These are phyloP conservation scores for Magnolia sinica DNA, from an alignment of 164 flowering plant species.

Conservation along the genomic window DNA sequence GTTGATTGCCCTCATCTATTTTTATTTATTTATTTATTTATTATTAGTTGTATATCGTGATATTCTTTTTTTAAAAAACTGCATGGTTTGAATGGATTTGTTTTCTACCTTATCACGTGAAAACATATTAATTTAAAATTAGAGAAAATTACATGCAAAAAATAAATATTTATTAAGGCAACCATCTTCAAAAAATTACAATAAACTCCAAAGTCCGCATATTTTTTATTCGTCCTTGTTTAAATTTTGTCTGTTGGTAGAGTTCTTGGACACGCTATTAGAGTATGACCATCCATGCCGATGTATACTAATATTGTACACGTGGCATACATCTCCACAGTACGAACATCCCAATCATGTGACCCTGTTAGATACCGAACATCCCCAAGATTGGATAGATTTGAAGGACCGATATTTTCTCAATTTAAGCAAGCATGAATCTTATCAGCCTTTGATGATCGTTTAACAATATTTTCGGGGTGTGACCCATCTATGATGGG, in stretches of 20 bases:
- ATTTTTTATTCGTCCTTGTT: background rate
- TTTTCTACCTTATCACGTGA: background rate
- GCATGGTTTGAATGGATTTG: background rate
- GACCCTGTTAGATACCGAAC: too few relatives aligned
- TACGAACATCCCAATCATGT: background rate
- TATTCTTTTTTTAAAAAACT: background rate
- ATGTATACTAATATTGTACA: too few relatives aligned
- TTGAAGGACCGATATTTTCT: background rate
- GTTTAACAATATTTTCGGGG: background rate
- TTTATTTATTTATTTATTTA: background rate
- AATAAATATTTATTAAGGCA: background rate
- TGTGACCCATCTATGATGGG: background rate
- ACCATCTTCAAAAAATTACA: background rate
- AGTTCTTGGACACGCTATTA: background rate
- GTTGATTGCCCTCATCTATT: background rate
- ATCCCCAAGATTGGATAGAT: background rate
- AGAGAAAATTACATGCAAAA: background rate
- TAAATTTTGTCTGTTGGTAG: background rate
- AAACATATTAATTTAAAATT: background rate
- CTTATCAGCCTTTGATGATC: background rate
- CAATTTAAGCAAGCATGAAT: too few relatives aligned
- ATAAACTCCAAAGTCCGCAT: background rate
- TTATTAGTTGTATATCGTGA: background rate
- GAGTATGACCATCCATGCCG: too few relatives aligned
- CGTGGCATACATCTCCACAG: background rate